phyloP scores from a whole-genome alignment of 73 alveolate species.

The Paraurostyla sp. region DNA sequence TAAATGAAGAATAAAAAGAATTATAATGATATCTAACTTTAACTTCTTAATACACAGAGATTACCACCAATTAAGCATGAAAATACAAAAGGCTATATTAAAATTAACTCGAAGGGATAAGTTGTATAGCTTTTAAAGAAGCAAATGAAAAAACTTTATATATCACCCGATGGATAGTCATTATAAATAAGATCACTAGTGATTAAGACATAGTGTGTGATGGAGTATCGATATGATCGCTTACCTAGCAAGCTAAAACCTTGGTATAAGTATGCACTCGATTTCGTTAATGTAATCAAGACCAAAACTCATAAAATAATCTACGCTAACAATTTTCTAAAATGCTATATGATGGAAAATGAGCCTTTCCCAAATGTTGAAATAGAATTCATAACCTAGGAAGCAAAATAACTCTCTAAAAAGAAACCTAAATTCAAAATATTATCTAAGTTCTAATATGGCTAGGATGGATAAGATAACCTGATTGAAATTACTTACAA shows the following conservation, averaged over 20 bases:
- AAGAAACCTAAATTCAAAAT: no score
- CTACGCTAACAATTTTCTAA: background rate
- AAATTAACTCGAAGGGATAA: conserved; percentile 11
- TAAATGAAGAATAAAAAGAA: background rate
- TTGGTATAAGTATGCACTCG: conserved; percentile 62
- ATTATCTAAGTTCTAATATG: no score
- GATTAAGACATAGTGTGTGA: background rate
- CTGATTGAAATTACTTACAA: background rate
- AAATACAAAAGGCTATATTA: conserved; percentile 23
- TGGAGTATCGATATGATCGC: conserved; percentile 33
- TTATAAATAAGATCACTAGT: background rate
- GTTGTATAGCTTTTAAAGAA: conserved; percentile 9
- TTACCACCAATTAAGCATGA: conserved; percentile 32
- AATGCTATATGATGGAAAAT: conserved; percentile 58
- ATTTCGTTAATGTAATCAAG: conserved; percentile 52
- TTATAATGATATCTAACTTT: background rate
- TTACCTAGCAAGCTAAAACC: conserved; percentile 43
- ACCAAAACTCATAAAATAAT: conserved; percentile 57
- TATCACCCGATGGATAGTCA: conserved; percentile 53
- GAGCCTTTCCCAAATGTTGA: conserved; percentile 56
- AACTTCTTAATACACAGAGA: background rate
- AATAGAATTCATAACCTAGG: conserved; percentile 2
- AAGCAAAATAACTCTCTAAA: background rate
- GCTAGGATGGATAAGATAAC: background rate
- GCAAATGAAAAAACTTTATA: conserved; percentile 18